phyloP scores from a whole-genome alignment of 208 protist species.

The Acanthamoeba sp. region DNA sequence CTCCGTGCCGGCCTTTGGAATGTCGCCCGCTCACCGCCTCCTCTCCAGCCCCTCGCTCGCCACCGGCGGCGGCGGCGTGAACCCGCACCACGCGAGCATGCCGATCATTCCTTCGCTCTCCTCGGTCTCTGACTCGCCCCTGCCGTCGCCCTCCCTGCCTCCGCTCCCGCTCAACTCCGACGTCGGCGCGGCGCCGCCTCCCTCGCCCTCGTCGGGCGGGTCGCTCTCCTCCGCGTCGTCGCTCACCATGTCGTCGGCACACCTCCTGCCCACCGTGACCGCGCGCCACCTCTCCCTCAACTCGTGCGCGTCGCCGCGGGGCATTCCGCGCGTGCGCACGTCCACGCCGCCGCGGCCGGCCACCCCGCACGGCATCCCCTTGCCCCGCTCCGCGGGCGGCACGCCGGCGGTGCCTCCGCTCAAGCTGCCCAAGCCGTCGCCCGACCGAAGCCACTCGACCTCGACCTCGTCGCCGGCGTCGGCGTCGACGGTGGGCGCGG shows the following conservation, averaged over 20 bases:
- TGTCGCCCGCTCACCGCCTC: neutral
- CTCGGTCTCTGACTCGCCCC: neutral
- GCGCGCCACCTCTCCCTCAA: constrained; percentile 13
- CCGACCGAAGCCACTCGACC: neutral
- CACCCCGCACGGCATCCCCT: neutral
- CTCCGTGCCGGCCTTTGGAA: neutral
- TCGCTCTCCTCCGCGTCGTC: neutral
- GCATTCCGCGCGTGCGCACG: neutral
- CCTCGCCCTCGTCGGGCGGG: neutral
- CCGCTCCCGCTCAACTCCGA: neutral
- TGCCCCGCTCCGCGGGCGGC: neutral
- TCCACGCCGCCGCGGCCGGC: neutral
- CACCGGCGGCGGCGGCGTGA: neutral
- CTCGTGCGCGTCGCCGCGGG: constrained; percentile 3
- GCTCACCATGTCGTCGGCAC: neutral
- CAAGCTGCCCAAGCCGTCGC: neutral
- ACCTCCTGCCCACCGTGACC: neutral
- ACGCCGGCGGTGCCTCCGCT: neutral
- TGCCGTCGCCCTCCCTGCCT: neutral
- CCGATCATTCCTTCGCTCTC: neutral
- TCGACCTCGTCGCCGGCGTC: no score
- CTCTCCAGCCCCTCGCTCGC: neutral
- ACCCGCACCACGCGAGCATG: constrained; percentile 1
- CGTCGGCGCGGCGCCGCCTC: neutral
- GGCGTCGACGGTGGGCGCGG: neutral